Base-by-base conservation (phyloP, 106 monocot species). In the Apostasia shenzhenica region DNA sequence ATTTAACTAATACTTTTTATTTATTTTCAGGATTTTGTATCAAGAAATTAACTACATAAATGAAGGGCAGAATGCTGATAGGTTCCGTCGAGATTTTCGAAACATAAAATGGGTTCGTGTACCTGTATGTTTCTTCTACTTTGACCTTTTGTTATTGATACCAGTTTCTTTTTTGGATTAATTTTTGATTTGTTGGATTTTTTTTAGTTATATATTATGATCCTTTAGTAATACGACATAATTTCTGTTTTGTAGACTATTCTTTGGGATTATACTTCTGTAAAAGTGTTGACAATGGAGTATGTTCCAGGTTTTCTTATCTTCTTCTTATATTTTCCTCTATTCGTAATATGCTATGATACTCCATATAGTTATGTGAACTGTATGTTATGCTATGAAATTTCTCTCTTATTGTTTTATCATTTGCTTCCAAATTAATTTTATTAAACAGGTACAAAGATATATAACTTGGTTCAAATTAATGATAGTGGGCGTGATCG, bases 41-140 rank as follows among this genome's bases (percentile, higher is more conserved):
- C 63, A 99, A 85, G 99, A 99, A 77, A 93, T 99, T 69, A 90
- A 99, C 70, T 99, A 99, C 57, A 82, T 99, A 41, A 90, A 99
- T 82, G 99, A 99, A 88, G 99, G 92, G 67, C 92, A 85, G 63
- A 99, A 99, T 85, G 99, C 93, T n/a, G 99, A 99, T 70, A 99
- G 71, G 71, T 99, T 99, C 67, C 89, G 90, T 57, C 84, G 93
- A 41, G 99, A 90, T 88, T 99, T 90, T 78, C 87, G 99, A 74
- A 99, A 99, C 65, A 57, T 99, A 72, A 99, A 99, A 68, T 99
- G 99, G 99, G 99, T 93, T 60, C 86, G 92, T 4, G 83, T 99
- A 75, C 99, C 99, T 54, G 99, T 99, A 99, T 68, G 92, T 82
- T 79, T 75, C 83, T 72, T 73, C 5, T 39, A 69, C 63, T 47